Base-by-base conservation (phyloP, 805 yeast species). In the Saccharomycopsis lassenensis region DNA sequence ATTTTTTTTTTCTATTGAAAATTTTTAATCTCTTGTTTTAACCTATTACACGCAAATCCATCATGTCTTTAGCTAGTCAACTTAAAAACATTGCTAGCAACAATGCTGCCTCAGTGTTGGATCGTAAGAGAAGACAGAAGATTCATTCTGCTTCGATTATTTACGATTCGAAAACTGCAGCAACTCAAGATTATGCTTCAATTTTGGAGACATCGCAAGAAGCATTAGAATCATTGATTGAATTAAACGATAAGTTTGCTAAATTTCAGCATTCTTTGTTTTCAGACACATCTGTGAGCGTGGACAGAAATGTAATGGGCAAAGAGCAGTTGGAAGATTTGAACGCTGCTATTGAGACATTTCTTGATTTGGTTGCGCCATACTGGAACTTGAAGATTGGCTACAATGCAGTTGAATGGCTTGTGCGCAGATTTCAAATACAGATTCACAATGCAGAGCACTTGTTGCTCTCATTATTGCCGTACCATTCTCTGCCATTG, bases 121-220 rank as follows among this genome's bases (percentile, higher is more conserved):
- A 89, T 54, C 73, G 96, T 56, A 86, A 86, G 57, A 68, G 73
- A 48, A 69, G 96, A 56, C 83, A 86, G 44, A 82, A 80, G 56
- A 62, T 86, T 40, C 98, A 91, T 53, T 75, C 94, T 25, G 77
- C 84, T 26, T 91, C 98, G 32, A 71, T 91, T 46, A 69, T 91
- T 19, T 87, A 79, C 55, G 93, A 84, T 29, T 68, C 95, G 7
- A 75, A 78, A 49, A 76, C 74, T 43, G 98, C 98, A 12, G 83
- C 93, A n/a, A 71, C 87, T 24, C 97, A 91, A 61, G 98, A 91
- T 55, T 87, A 73, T 51, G 95, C 86, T 48, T 66, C 78, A 30
- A 75, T 91, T 40, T 81, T 68, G 51, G 70, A 76, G 35, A 71
- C 71, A 38, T 79, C 91, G 2, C 49, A 70, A 5, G 91, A 81